Evolutionary conservation across 768 basidiomycete species (phyloP), one percentile per base, ranked within the genome.

Genomic region (Terana coerulea): DNA sequence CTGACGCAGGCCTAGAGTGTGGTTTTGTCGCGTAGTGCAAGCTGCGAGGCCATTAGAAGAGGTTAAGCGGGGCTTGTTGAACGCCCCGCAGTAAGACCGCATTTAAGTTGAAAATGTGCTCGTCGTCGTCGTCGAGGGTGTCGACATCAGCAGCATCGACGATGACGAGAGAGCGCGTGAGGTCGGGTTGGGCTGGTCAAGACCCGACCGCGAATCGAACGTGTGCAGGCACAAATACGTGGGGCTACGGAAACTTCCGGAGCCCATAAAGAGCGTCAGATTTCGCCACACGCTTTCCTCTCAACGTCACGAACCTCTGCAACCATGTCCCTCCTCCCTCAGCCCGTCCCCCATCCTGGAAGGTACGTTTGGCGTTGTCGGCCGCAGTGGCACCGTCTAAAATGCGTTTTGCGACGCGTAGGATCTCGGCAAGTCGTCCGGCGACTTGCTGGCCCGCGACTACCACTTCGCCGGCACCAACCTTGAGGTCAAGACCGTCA

Each of bases 351-450:
- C 94, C 93, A 52, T 93, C 91, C 66, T 97, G 93, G 93, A 95
- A 95, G 84, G 93, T 87, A 59, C 30, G 71, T 68, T n/a, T 30
- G 31, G 43, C 43, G 9, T 31, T 41, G 37, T 54, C 40, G 34
- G 12, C 25, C 47, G 26, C 39, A 39, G 12, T 47, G 28, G 41
- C 29, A 28, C 29, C 10, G 45, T 50, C 14, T 51, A 26, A 47
- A 46, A 30, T 51, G 44, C 11, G 11, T 42, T 1, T 36, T 30
- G 31, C 36, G 33, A 41, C 49, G 45, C 58, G 25, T 60, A 93
- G 91, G 91, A 93, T 71, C 86, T 93, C 61, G 95, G 95, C 73
- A 98, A 98, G 83, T 94, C 93, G 60, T 91, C 93, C 72, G 91
- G 85, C 65, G 95, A 98, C 81, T 75, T 98, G 57, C 79, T 99